Evolutionary conservation across 176 grass and related monocot species (phyloP).

Genomic region (Carex myosuroides): DNA sequence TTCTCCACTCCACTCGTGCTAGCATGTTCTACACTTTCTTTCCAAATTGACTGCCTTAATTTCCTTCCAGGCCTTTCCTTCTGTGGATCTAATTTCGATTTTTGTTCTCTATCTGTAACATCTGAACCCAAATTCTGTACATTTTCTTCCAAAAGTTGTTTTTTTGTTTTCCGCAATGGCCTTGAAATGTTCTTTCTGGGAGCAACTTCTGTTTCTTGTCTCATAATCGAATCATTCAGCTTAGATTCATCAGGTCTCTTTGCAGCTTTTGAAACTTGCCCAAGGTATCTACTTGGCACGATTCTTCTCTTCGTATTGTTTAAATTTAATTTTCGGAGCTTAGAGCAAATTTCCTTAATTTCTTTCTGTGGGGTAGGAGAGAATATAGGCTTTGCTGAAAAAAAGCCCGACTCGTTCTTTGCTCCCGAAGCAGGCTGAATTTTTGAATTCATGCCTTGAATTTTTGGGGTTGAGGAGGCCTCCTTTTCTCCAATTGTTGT

Average conservation of each 20-base stretch:
- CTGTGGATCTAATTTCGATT: slow-evolving; percentile 27
- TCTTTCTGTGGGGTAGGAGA: slow-evolving; percentile 30
- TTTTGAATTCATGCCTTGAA: background rate
- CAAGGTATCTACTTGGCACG: slow-evolving; percentile 79
- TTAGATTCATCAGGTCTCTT: slow-evolving; percentile 30
- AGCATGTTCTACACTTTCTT: background rate
- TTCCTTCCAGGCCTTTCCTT: slow-evolving; percentile 35
- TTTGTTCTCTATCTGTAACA: slow-evolving; percentile 17
- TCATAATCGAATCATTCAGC: background rate
- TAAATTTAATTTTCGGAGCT: slow-evolving; percentile 31
- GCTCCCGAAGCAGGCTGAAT: background rate
- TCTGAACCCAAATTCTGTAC: slow-evolving; percentile 7
- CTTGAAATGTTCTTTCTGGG: background rate
- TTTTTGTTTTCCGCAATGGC: slow-evolving; percentile 2
- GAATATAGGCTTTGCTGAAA: slow-evolving; percentile 44
- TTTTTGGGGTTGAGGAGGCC: background rate
- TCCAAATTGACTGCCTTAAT: background rate
- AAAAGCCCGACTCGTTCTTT: background rate
- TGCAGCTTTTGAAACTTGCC: slow-evolving; percentile 19
- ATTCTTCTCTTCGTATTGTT: slow-evolving; percentile 29
- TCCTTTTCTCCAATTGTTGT: slow-evolving; percentile 11
- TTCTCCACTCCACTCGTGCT: background rate
- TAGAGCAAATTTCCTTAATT: slow-evolving; percentile 20
- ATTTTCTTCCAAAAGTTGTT: background rate
- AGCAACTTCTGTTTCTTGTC: background rate